Conservation (phyloP, 345 rosid species). For the Gossypium raimondii region DNA sequence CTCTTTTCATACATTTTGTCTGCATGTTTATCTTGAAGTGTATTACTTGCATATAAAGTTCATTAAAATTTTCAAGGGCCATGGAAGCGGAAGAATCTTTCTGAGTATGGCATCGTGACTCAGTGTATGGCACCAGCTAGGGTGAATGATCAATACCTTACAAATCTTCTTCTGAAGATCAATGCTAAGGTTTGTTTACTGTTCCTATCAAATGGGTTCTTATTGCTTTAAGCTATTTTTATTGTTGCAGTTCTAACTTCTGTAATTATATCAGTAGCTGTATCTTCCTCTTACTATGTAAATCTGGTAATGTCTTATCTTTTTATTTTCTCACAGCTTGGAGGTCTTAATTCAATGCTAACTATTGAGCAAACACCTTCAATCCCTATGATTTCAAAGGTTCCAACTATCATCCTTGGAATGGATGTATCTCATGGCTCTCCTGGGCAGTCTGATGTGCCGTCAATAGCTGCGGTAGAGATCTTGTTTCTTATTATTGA, state of each 20-base stretch:
- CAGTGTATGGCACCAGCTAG: conserved; percentile 82
- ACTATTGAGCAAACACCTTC: conserved; percentile 62
- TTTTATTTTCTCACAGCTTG: conserved; percentile 48
- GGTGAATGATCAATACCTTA: conserved; percentile 84
- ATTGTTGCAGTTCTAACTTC: neutral
- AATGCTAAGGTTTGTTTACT: conserved; percentile 69
- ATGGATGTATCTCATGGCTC: conserved; percentile 99
- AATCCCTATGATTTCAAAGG: conserved; percentile 62
- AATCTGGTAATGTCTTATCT: neutral
- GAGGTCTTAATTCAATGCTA: conserved; percentile 76
- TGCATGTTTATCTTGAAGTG: neutral
- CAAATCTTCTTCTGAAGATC: conserved; percentile 80
- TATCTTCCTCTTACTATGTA: neutral
- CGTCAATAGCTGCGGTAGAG: conserved; percentile 88
- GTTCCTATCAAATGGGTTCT: neutral
- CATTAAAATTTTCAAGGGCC: conserved; percentile 53
- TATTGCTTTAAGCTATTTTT: neutral
- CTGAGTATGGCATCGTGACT: conserved; percentile 79
- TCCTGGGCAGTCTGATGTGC: conserved; percentile 78
- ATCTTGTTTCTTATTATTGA: neutral
- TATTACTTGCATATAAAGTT: neutral
- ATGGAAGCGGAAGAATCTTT: conserved; percentile 75
- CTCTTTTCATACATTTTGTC: neutral
- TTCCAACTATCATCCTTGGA: conserved; percentile 83
- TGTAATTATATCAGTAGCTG: no score